Evolutionary conservation across 805 yeast genomes (phyloP), one percentile per base, ranked within the genome.

Genomic region (Teunomyces atbi): DNA sequence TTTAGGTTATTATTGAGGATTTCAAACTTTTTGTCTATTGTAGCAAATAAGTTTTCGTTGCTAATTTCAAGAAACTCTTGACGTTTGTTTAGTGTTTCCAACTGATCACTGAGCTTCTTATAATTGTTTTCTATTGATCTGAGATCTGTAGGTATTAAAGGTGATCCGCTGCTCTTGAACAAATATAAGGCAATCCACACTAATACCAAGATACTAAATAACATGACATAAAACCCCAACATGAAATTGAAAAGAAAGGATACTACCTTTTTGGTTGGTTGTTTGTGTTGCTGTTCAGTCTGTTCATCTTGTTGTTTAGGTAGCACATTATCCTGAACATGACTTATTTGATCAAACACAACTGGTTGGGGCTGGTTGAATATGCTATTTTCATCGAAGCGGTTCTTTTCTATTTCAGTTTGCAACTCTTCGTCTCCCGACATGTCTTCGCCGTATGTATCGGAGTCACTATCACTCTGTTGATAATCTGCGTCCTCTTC

Each of bases 41-140:
- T 41, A 2, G 41, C 30, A n/a, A 51, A 36, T 23, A 59, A 40
- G 7, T 53, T 35, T 6, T 53, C 54, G 26, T 54, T 54, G 27
- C 55, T 56, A 4, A 50, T 19, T n/a, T 55, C 55, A 2, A 59
- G 21, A 13, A 46, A 43, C 20, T 58, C 64, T 27, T 59, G 59
- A 26, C 54, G 56, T 15, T 46, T 45, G 13, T 55, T 51, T 8
- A 64, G 44, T 8, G 39, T 36, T 18, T 36, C 28, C 39, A 36
- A 20, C 21, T 36, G 39, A 21, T 36, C 39, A 36, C 15, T 36
- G 27, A 36, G 39, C 16, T n/a, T 21, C 21, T 11, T 41, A 12
- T 19, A 41, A n/a, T 45, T 36, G 20, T n/a, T 19, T 21, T 45
- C 33, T 4, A 45, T 40, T 10, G 42, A n/a, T 12, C 18, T 28